Evolutionary conservation across 257 asterid genomes (phyloP), one percentile per base, ranked within the genome.

Genomic region (Solanum tarijense): DNA sequence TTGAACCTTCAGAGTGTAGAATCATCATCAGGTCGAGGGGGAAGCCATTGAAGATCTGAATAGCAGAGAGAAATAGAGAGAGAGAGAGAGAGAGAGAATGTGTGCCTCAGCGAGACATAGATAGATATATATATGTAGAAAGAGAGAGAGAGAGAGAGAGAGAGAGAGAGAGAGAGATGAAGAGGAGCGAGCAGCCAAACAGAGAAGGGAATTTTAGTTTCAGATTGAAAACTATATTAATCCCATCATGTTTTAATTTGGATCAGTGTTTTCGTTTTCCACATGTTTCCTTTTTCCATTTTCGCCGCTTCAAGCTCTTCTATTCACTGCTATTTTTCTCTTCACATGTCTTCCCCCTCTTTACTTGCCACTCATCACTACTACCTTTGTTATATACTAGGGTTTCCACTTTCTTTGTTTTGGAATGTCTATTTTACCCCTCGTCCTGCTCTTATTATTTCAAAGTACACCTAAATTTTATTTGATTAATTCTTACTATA

Each of bases 221-320:
- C 88, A 86, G 88, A 86, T 86, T 86, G 88, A 86, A 86, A 86
- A 86, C 88, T 86, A 86, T 85, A 9, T 21, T 21, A 27, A 34
- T 29, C 35, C 84, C 88, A 86, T 86, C 88, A 86, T 84, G 21
- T 0, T 46, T 58, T 31, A 3, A 86, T 72, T 69, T 86, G 62
- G 79, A 31, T 86, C 88, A 8, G 88, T 23, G 84, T 86, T 86
- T 86, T 73, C 88, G 52, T 86, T 86, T 52, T 86, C 84, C 88
- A 86, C 84, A 86, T 73, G 9, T 23, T 7, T 27, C 83, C 84
- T 2, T 6, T 86, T 60, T 12, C 84, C 88, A 43, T 58, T 71
- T 72, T 75, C n/a, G 83, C 83, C 83, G 83, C 83, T 86, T 86
- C 88, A 21, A 86, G 66, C 88, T 86, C 83, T 32, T 43, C 62